Conservation (phyloP, 345 rosid genomes). For the Jatropha curcas region DNA sequence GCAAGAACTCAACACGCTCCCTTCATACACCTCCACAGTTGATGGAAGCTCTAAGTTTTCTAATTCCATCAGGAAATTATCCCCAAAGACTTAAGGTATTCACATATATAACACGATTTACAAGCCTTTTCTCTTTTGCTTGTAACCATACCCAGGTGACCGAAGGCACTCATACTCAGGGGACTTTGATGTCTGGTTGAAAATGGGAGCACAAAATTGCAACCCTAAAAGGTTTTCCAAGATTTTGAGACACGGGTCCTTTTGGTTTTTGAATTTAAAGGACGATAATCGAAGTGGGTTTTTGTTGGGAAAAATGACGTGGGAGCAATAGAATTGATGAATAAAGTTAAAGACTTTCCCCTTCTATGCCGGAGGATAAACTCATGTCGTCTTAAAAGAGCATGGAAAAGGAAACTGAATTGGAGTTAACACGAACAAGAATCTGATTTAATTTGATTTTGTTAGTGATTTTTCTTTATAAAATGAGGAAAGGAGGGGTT, state of each 20-base stretch:
- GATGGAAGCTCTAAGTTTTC: slow-evolving; percentile 80
- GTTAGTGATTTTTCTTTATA: not conserved
- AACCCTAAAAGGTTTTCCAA: slow-evolving; percentile 15
- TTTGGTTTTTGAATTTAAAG: not conserved
- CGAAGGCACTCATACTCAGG: slow-evolving; percentile 92
- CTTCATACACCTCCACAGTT: slow-evolving; percentile 84
- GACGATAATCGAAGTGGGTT: slow-evolving; percentile 3
- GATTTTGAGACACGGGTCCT: slow-evolving; percentile 21
- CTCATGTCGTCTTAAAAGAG: slow-evolving; percentile 23
- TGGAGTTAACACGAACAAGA: not conserved
- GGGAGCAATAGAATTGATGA: not conserved
- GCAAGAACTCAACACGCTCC: slow-evolving; percentile 86
- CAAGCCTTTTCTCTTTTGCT: slow-evolving; percentile 82
- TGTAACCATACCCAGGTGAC: slow-evolving; percentile 92
- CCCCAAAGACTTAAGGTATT: slow-evolving; percentile 76
- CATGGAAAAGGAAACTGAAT: not conserved
- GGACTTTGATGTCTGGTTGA: slow-evolving; percentile 66
- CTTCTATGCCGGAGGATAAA: slow-evolving; percentile 20
- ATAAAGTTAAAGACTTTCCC: slow-evolving; percentile 9
- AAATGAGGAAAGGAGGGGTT: not conserved
- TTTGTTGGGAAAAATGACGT: not conserved
- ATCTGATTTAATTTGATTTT: not conserved
- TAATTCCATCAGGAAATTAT: slow-evolving; percentile 89
- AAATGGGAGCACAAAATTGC: slow-evolving; percentile 32
- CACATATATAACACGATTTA: slow-evolving; percentile 88